Conservation (phyloP, 805 yeast genomes). For the Candida golubevii region DNA sequence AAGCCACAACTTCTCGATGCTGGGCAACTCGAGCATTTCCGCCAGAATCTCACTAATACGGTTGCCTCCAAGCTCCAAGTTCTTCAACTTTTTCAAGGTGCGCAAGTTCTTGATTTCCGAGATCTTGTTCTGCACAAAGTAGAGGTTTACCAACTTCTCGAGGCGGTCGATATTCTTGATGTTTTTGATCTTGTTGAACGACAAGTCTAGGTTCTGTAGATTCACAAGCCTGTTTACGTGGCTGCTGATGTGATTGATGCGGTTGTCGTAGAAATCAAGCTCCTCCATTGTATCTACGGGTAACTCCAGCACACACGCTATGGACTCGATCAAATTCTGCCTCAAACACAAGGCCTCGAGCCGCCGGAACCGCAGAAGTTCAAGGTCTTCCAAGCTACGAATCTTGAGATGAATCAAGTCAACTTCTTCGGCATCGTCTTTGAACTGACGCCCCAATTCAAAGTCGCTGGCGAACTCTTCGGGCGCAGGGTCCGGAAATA, state of each 20-base stretch:
- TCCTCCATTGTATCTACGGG: conserved; percentile 64
- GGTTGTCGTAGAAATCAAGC: conserved; percentile 86
- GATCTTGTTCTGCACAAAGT: conserved; percentile 86
- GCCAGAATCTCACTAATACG: conserved; percentile 54
- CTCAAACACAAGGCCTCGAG: conserved; percentile 67
- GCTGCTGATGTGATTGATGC: conserved; percentile 80
- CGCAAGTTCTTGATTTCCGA: conserved; percentile 64
- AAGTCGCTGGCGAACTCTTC: conserved; percentile 65
- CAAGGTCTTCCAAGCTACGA: conserved; percentile 55
- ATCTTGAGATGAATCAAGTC: conserved; percentile 72
- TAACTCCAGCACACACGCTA: conserved; percentile 52
- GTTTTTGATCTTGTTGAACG: conserved; percentile 84
- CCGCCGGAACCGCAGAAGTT: conserved; percentile 50
- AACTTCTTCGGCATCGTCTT: conserved; percentile 54
- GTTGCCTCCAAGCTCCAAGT: conserved; percentile 91
- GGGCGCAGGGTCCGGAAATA: conserved; percentile 41
- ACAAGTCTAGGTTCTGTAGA: conserved; percentile 65
- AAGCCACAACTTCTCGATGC: conserved; percentile 78
- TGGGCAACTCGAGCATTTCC: conserved; percentile 49
- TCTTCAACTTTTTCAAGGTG: conserved; percentile 50
- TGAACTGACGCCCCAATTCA: conserved; percentile 55
- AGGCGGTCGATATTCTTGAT: conserved; percentile 73
- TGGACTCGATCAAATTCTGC: conserved; percentile 75
- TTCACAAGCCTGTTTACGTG: conserved; percentile 57
- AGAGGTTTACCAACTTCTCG: conserved; percentile 60